These are phyloP conservation scores for Cnidoscolus chayamansa DNA, from an alignment of 441 rosid genomes.

Conservation along the genomic window DNA sequence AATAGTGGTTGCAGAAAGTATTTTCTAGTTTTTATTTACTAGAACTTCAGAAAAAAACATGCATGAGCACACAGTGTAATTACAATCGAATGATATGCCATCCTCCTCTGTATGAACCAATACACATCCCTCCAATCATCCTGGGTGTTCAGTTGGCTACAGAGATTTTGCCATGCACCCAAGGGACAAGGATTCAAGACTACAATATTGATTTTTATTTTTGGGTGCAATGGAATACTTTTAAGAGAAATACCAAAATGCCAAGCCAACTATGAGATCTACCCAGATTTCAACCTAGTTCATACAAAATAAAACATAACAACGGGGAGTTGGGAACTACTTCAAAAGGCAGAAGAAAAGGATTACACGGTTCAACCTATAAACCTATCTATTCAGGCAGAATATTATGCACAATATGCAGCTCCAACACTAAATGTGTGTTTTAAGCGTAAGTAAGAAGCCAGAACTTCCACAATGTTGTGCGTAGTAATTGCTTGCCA, in stretches of 20 bases:
- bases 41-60: background rate
- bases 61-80: background rate
- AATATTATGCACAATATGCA: constrained; percentile 13
- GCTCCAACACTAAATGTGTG: background rate
- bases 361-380: background rate
- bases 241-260: background rate
- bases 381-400: constrained; percentile 5
- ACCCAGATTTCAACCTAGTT: background rate
- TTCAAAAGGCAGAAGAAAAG: background rate
- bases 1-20: background rate
- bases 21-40: background rate
- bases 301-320: background rate
- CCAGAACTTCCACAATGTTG: constrained; percentile 5
- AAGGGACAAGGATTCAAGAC: background rate
- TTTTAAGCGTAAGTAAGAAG: constrained; percentile 11
- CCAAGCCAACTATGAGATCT: background rate
- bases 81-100: background rate
- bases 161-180: too few species aligned
- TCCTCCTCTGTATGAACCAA: background rate
- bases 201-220: background rate
- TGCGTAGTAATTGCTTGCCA: background rate
- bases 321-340: background rate
- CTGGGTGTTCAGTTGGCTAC: too few species aligned
- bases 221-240: background rate
- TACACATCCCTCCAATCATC: background rate